Percentiles rank a stretch among this genome's conserved stretches.
Conservation (phyloP, 2,329 filamentous ascomycete genomes). For the Alternaria infectoria region DNA sequence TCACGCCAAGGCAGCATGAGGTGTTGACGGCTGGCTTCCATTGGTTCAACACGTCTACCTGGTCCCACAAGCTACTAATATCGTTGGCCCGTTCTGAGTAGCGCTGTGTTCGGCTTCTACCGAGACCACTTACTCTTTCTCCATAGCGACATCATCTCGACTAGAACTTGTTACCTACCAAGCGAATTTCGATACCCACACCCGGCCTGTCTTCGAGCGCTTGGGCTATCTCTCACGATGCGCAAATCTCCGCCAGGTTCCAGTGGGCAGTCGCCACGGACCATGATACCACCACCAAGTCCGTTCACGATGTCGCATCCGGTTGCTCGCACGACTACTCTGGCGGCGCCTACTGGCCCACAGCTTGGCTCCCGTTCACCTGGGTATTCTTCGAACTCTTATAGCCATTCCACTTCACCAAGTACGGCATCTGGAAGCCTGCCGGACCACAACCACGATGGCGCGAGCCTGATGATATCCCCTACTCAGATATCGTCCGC, state of each 20-base stretch:
- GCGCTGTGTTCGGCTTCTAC: constrained; percentile 43
- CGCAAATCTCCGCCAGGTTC: constrained; percentile 43
- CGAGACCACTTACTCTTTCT: constrained; percentile 36
- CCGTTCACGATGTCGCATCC: constrained; percentile 39
- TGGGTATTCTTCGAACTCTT: constrained; percentile 37
- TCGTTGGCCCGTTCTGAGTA: constrained; percentile 33
- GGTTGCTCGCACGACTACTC: constrained; percentile 29
- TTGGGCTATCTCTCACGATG: constrained; percentile 21
- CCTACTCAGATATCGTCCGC: constrained; percentile 53
- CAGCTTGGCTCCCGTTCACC: constrained; percentile 41
- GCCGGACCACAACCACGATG: constrained; percentile 40
- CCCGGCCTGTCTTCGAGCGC: constrained; percentile 8
- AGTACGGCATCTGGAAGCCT: constrained; percentile 43
- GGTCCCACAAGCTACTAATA: constrained; percentile 26
- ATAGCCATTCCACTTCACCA: constrained; percentile 46
- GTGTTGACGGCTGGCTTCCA: constrained; percentile 27
- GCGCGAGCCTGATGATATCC: constrained; percentile 50
- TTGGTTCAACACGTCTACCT: constrained; percentile 29
- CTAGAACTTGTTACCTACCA: constrained; percentile 9
- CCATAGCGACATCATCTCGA: constrained; percentile 26
- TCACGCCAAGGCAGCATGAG: constrained; percentile 32
- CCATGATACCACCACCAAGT: constrained; percentile 42
- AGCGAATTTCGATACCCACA: neutral
- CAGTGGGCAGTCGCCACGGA: constrained; percentile 41
- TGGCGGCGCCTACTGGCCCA: constrained; percentile 38